phyloP scores from a whole-genome alignment of 139 green algal genomes.

The Pycnococcus provasolii region DNA sequence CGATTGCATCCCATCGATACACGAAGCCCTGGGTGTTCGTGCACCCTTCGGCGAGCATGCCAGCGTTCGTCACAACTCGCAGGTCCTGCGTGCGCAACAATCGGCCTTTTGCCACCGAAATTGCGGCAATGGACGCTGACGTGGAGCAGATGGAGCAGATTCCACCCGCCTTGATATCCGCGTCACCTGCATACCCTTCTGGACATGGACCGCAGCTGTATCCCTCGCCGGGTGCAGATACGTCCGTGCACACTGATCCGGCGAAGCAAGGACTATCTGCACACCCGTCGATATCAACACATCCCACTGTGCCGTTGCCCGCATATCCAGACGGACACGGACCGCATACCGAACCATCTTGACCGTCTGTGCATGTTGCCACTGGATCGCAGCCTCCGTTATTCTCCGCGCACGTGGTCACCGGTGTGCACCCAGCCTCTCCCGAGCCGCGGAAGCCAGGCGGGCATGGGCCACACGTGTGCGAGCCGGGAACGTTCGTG shows the following conservation, averaged over 20 bases:
- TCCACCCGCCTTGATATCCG: no score
- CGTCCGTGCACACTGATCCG: slow-evolving; percentile 2
- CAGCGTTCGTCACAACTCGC: no score
- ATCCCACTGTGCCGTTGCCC: neutral
- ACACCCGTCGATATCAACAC: slow-evolving; percentile 9
- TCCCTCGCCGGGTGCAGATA: neutral
- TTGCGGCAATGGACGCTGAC: no score
- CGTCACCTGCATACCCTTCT: neutral
- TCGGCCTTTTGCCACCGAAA: no score
- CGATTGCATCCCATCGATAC: no score
- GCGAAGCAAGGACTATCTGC: neutral
- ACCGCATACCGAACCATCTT: neutral
- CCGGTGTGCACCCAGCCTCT: neutral
- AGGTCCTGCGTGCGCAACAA: no score
- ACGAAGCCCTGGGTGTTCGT: no score
- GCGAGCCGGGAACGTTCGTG: neutral
- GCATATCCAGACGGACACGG: neutral
- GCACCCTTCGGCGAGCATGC: no score
- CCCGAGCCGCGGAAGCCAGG: neutral
- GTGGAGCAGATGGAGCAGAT: no score
- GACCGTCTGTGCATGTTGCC: neutral
- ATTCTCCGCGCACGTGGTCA: slow-evolving; percentile 4
- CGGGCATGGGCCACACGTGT: neutral
- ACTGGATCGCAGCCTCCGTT: slow-evolving; percentile 10
- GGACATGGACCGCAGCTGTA: neutral